phyloP scores from a whole-genome alignment of 1,284 basidiomycete genomes.

The Cutaneotrichosporon cavernicola region DNA sequence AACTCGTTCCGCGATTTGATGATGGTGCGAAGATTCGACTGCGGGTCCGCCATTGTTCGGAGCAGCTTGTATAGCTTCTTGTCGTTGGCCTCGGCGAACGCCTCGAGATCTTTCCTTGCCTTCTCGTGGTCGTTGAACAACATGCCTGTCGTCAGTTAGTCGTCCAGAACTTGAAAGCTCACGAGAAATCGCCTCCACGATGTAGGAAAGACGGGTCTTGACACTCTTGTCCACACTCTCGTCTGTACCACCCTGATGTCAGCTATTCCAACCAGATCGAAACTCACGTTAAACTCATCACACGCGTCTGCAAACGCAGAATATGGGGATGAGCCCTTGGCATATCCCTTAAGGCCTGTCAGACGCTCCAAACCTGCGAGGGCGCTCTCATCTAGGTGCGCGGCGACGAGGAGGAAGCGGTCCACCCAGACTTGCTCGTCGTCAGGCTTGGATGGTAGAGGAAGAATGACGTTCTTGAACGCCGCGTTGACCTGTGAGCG shows the following conservation, averaged over 20 bases:
- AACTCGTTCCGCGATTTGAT: conserved; percentile 81
- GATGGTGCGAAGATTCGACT: conserved; percentile 75
- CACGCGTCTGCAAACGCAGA: conserved; percentile 64
- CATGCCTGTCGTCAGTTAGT: conserved; percentile 21
- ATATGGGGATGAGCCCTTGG: conserved; percentile 44
- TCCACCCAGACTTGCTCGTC: conserved; percentile 81
- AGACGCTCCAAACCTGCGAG: conserved; percentile 63
- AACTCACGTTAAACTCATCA: conserved; percentile 66
- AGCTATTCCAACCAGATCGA: conserved; percentile 51
- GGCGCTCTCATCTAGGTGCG: conserved; percentile 64
- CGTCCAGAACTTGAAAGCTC: neutral
- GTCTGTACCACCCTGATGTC: conserved; percentile 72
- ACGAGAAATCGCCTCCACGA: conserved; percentile 55
- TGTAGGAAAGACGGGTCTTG: conserved; percentile 59
- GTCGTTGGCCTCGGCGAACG: conserved; percentile 86
- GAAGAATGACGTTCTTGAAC: conserved; percentile 73
- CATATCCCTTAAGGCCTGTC: conserved; percentile 60
- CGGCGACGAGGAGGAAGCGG: conserved; percentile 71
- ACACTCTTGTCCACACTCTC: conserved; percentile 70
- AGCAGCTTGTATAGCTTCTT: conserved; percentile 79
- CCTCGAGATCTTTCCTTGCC: conserved; percentile 71
- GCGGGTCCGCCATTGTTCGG: conserved; percentile 74
- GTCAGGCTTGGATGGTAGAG: conserved; percentile 67
- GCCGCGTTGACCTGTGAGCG: conserved; percentile 47
- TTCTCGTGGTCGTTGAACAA: conserved; percentile 69